Percentiles rank a stretch among this genome's conserved stretches.
Conservation (phyloP, 1,284 basidiomycete genomes). For the Exobasidium cylindrosporum region DNA sequence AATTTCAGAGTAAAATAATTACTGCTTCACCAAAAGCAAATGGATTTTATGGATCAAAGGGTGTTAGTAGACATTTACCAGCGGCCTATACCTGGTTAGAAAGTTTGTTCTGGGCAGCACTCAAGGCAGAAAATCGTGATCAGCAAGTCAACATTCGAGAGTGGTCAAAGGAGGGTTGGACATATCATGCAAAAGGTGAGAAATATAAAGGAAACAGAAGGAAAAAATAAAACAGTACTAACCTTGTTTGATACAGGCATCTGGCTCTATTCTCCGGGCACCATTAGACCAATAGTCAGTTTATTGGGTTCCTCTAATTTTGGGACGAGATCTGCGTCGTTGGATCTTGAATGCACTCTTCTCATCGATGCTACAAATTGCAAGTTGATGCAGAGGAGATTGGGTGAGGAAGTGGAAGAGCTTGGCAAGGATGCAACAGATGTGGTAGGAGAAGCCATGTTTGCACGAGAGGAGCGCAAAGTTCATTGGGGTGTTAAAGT, state of each 20-base stretch:
- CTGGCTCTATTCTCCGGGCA: constrained; percentile 67
- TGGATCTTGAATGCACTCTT: constrained; percentile 91
- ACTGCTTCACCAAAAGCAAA: constrained; percentile 82
- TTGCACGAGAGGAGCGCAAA: constrained; percentile 61
- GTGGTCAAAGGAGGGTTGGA: constrained; percentile 90
- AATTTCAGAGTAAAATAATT: constrained; percentile 69
- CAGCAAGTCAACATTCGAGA: constrained; percentile 60
- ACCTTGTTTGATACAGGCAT: constrained; percentile 62
- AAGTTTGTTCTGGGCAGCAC: constrained; percentile 71
- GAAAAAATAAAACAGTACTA: neutral
- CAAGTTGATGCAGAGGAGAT: constrained; percentile 23
- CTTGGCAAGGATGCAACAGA: constrained; percentile 57
- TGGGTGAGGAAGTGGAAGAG: constrained; percentile 58
- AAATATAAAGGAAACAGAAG: neutral
- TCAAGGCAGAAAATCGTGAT: constrained; percentile 43
- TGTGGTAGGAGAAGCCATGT: constrained; percentile 59
- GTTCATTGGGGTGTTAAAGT: constrained; percentile 64
- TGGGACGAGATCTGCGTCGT: constrained; percentile 81
- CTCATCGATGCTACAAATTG: constrained; percentile 62
- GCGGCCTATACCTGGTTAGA: constrained; percentile 90
- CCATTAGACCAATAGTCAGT: constrained; percentile 58
- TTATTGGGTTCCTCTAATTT: constrained; percentile 95
- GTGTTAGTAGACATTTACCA: constrained; percentile 86
- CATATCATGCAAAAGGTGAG: constrained; percentile 94
- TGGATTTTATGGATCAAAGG: constrained; percentile 85